Conservation (phyloP, 805 yeast genomes). For the Cyberlindnera nakhonratchasimensis region DNA sequence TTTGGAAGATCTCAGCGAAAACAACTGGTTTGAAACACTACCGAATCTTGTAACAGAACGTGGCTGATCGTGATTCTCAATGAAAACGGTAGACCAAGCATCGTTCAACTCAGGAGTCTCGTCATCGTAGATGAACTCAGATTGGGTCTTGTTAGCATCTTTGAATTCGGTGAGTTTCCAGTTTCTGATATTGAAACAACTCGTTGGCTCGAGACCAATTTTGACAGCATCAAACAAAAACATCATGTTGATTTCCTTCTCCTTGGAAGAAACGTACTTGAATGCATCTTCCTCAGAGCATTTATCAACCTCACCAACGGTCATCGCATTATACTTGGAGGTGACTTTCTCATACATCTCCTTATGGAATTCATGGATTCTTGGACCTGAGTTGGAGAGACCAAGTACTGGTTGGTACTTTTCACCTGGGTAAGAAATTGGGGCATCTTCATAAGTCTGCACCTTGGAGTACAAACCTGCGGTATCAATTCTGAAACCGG, state of each 20-base stretch:
- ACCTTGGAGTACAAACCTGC: slow-evolving; percentile 51
- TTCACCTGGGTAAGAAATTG: slow-evolving; percentile 38
- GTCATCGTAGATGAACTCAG: slow-evolving; percentile 38
- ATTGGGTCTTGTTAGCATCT: slow-evolving; percentile 34
- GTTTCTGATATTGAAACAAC: slow-evolving; percentile 34
- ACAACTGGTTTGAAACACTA: slow-evolving; percentile 32
- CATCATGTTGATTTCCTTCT: slow-evolving; percentile 40
- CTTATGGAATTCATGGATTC: slow-evolving; percentile 55
- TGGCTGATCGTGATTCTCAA: slow-evolving; percentile 58
- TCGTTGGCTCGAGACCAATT: slow-evolving; percentile 36
- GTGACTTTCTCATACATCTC: slow-evolving; percentile 44
- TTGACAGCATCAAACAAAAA: slow-evolving; percentile 34
- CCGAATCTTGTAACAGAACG: slow-evolving; percentile 51
- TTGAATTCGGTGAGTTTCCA: slow-evolving; percentile 40
- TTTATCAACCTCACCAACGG: slow-evolving; percentile 55
- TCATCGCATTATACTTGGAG: slow-evolving; percentile 47
- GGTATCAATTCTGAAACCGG: slow-evolving; percentile 57
- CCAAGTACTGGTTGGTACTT: slow-evolving; percentile 40
- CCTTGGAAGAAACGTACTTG: slow-evolving; percentile 37
- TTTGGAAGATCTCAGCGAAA: slow-evolving; percentile 42
- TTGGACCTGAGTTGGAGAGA: slow-evolving; percentile 42
- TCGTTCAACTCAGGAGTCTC: slow-evolving; percentile 34
- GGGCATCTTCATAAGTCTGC: slow-evolving; percentile 45
- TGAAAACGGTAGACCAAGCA: slow-evolving; percentile 54
- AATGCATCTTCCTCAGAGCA: slow-evolving; percentile 39